Percentiles rank a stretch among this genome's conserved stretches.
Conservation (phyloP, 1,284 basidiomycete genomes). For the Rhizopogon parksii region DNA sequence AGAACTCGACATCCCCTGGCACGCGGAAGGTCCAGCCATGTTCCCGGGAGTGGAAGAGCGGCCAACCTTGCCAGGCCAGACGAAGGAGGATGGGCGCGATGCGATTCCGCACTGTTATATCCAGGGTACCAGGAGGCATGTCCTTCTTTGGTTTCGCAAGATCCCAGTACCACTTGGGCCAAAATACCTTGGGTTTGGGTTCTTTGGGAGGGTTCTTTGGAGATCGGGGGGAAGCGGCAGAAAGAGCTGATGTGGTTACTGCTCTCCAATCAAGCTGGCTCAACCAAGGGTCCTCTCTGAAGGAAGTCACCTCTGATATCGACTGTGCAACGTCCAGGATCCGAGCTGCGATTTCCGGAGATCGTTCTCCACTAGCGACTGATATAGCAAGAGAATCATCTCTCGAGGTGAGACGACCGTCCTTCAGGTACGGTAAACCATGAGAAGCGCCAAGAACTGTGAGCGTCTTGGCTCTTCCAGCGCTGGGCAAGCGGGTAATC, state of each 20-base stretch:
- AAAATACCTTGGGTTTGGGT: slow-evolving; percentile 31
- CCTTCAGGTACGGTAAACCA: slow-evolving; percentile 34
- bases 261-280: slow-evolving; percentile 51
- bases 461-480: slow-evolving; percentile 33
- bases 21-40: slow-evolving; percentile 93
- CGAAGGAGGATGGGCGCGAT: slow-evolving; percentile 82
- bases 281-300: slow-evolving; percentile 49
- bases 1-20: slow-evolving; percentile 31
- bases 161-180: slow-evolving; percentile 98
- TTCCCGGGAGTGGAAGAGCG: slow-evolving; percentile 80
- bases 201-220: not conserved
- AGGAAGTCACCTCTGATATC: slow-evolving; percentile 17
- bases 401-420: slow-evolving; percentile 32
- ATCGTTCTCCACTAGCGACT: slow-evolving; percentile 34
- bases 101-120: slow-evolving; percentile 82
- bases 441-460: slow-evolving; percentile 39
- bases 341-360: slow-evolving; percentile 24
- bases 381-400: slow-evolving; percentile 37
- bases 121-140: slow-evolving; percentile 60
- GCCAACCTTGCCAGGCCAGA: slow-evolving; percentile 84
- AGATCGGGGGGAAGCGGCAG: not conserved
- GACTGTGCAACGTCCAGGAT: slow-evolving; percentile 36
- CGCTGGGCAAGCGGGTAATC: slow-evolving; percentile 31
- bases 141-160: slow-evolving; percentile 67
- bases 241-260: no score